Evolutionary conservation across 129 eudicot species (phyloP), one percentile per base, ranked within the genome.

Genomic region (Ambrosia trifida): DNA sequence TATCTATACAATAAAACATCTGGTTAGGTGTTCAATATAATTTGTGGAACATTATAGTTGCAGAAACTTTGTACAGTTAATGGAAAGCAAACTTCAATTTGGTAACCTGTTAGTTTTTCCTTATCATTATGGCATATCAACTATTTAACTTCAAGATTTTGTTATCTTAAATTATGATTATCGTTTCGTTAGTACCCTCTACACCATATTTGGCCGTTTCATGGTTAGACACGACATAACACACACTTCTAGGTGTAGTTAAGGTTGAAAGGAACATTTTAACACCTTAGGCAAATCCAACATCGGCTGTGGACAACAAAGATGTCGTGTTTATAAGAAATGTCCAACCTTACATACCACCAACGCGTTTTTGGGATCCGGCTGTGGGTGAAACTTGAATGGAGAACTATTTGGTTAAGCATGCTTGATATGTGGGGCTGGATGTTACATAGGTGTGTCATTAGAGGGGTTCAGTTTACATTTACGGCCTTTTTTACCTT

Each of bases 1-100:
- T 76, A 76, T 72, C 74, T 60, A 53, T 80, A 73, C 75, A 58
- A 83, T 74, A 77, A 73, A 66, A 68, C 83, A 35, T 72, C 80
- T 64, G 64, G 56, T 67, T 67, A 67, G 79, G 71, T 83, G 79
- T 51, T 73, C 28, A 53, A 32, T 59, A 59, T 59, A 59, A 59
- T 82, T 81, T 81, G 77, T 68, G 72, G 78, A 76, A 47, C 69
- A 64, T 61, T 65, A 75, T 81, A 80, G 89, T 72, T 69, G 69
- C 74, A 70, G 80, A 72, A 73, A 54, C 59, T 81, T 76, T 90
- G 95, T 90, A 87, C 89, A 85, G 89, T 77, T 85, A 31, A 78
- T 74, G 81, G 82, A 54, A 54, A 72, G 75, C 68, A 56, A 73
- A 32, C 68, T 82, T 89, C 86, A 84, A 53, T 63, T 45, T 59